phyloP scores from a whole-genome alignment of 1,139 yeast species.

The Casaregolazyma lundiana region DNA sequence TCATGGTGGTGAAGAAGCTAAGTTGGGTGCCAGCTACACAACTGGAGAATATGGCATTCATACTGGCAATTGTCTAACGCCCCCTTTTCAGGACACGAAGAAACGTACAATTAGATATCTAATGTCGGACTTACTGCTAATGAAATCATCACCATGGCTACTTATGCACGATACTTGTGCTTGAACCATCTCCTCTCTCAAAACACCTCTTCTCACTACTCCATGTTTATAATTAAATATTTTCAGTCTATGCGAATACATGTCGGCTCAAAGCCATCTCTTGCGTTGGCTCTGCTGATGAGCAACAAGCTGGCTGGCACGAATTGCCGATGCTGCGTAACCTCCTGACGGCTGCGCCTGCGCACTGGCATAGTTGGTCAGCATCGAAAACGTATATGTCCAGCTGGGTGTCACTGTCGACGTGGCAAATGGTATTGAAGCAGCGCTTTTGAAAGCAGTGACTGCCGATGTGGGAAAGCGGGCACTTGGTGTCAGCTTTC shows the following conservation, averaged over 20 bases:
- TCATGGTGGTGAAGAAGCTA: conserved; percentile 2
- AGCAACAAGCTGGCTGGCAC: conserved; percentile 18
- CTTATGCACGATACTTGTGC: too few species aligned
- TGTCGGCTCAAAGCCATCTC: conserved; percentile 14
- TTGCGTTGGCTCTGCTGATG: conserved; percentile 14
- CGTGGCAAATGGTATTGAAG: conserved; percentile 27
- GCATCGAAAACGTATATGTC: conserved; percentile 65
- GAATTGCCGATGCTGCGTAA: conserved; percentile 26
- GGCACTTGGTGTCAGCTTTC: conserved; percentile 19
- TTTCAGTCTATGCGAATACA: background rate
- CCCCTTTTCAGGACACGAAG: too few species aligned
- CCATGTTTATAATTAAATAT: background rate
- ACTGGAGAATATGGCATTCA: too few species aligned
- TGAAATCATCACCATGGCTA: too few species aligned
- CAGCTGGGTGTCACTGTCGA: conserved; percentile 78
- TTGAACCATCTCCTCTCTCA: conserved; percentile 11
- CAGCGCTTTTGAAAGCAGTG: conserved; percentile 47
- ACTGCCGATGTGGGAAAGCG: conserved; percentile 58
- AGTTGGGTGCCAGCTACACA: too few species aligned
- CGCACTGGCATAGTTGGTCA: conserved; percentile 53
- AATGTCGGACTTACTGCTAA: too few species aligned
- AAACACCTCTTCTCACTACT: background rate
- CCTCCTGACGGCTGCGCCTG: conserved; percentile 25
- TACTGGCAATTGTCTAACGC: too few species aligned
- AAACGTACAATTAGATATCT: too few species aligned